Evolutionary conservation across 306 rosid species (phyloP).

Genomic region (Inga laurina): DNA sequence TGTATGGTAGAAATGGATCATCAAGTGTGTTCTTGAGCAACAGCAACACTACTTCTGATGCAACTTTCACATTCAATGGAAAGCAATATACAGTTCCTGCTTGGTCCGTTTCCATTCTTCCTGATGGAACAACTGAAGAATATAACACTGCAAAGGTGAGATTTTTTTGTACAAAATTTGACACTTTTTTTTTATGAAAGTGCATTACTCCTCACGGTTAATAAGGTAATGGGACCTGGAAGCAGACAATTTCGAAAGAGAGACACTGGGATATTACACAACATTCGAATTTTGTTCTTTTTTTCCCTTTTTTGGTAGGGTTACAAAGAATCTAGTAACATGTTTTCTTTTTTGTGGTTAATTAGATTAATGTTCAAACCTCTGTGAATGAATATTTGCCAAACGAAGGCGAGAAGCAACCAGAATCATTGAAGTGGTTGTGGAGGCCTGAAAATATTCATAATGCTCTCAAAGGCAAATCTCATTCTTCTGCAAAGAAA

Average conservation of each 20-base stretch:
- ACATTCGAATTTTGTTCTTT: too few relatives aligned
- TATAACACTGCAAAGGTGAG: slow-evolving; percentile 60
- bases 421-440: slow-evolving; percentile 43
- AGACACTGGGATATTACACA: too few relatives aligned
- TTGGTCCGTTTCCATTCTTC: slow-evolving; percentile 70
- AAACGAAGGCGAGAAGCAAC: slow-evolving; percentile 45
- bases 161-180: background rate
- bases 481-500: slow-evolving; percentile 10
- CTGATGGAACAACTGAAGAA: slow-evolving; percentile 48
- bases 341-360: background rate
- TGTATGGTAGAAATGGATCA: slow-evolving; percentile 38
- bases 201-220: too few relatives aligned
- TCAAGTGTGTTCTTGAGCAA: slow-evolving; percentile 56
- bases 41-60: slow-evolving; percentile 39
- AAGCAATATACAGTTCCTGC: slow-evolving; percentile 44
- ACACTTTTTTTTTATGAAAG: background rate
- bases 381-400: slow-evolving; percentile 41
- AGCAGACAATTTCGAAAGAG: too few relatives aligned
- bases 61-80: slow-evolving; percentile 44
- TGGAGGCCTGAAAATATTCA: slow-evolving; percentile 58
- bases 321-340: background rate
- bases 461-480: slow-evolving; percentile 32
- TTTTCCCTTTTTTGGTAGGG: too few relatives aligned
- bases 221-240: too few relatives aligned
- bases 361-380: slow-evolving; percentile 62